phyloP scores from a whole-genome alignment of 192 early-diverging fungal genomes.

The Anaeromyces robustus region DNA sequence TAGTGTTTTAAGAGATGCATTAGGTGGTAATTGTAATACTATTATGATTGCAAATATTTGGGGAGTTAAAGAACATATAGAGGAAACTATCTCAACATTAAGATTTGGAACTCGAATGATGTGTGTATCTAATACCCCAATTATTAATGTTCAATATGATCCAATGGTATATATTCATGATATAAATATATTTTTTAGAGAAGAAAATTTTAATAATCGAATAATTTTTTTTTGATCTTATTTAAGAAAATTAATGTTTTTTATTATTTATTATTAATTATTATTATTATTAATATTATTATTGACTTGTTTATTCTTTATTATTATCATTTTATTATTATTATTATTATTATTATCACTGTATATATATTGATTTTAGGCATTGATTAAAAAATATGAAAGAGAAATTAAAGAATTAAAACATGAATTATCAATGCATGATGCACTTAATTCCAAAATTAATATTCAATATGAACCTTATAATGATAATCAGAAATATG shows the following conservation, averaged over 20 bases:
- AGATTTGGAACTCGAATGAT: constrained; percentile 50
- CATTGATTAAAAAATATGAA: constrained; percentile 48
- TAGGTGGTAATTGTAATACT: constrained; percentile 36
- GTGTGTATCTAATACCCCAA: constrained; percentile 36
- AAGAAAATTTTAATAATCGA: no score
- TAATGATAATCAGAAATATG: constrained; percentile 26
- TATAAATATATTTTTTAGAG: no score
- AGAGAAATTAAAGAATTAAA: constrained; percentile 37
- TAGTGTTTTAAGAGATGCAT: constrained; percentile 37
- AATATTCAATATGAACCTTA: constrained; percentile 42
- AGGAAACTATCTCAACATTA: constrained; percentile 49
- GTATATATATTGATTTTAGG: no score
- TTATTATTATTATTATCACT: no score
- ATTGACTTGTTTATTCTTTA: no score
- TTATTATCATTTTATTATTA: no score
- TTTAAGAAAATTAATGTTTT: no score
- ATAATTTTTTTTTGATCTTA: no score
- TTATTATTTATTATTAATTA: no score
- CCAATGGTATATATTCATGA: constrained; percentile 12
- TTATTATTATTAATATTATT: no score
- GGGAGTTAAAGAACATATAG: constrained; percentile 25
- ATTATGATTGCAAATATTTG: constrained; percentile 41
- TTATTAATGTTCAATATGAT: constrained; percentile 42
- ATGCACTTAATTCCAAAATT: constrained; percentile 27
- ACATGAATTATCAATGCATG: constrained; percentile 49